phyloP scores from a whole-genome alignment of 306 rosid species.

The Spatholobus suberectus region DNA sequence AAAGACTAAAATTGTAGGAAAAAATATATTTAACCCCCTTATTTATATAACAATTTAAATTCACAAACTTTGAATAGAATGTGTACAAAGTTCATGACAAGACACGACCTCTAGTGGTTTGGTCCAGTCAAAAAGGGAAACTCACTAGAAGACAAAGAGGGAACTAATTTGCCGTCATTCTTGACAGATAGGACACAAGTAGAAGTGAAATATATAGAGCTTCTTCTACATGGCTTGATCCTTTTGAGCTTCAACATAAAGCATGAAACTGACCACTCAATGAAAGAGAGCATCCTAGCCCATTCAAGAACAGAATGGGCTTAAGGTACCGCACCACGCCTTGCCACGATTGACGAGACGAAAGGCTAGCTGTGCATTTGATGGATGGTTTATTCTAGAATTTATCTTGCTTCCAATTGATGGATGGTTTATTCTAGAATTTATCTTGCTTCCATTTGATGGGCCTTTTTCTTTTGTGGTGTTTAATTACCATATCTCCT shows the following conservation, averaged over 20 bases:
- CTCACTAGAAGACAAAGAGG: slow-evolving; percentile 15
- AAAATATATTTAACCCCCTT: too few species aligned
- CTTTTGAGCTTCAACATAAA: background rate
- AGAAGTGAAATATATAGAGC: background rate
- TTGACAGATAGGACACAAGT: slow-evolving; percentile 37
- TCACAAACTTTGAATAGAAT: background rate
- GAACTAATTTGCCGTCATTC: slow-evolving; percentile 40
- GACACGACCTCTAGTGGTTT: background rate
- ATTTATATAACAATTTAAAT: too few species aligned
- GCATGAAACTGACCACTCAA: slow-evolving; percentile 52
- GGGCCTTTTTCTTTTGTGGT: slow-evolving; percentile 31
- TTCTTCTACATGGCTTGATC: background rate
- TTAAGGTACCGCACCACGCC: slow-evolving; percentile 2
- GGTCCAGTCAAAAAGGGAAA: slow-evolving; percentile 12
- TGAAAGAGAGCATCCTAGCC: slow-evolving; percentile 50
- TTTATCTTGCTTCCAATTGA: too few species aligned
- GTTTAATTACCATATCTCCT: background rate
- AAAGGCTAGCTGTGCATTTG: background rate
- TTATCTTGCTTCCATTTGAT: slow-evolving; percentile 22
- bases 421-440: too few species aligned
- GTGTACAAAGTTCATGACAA: background rate
- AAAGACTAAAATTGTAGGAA: too few species aligned
- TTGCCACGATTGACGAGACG: slow-evolving; percentile 23
- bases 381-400: too few species aligned
- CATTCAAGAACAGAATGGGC: slow-evolving; percentile 62